A percentile compares a stretch with the other conserved stretches of the same genome.
These are phyloP conservation scores for Penicillium pulvis DNA, from an alignment of 495 filamentous ascomycete genomes.

Conservation along the genomic window DNA sequence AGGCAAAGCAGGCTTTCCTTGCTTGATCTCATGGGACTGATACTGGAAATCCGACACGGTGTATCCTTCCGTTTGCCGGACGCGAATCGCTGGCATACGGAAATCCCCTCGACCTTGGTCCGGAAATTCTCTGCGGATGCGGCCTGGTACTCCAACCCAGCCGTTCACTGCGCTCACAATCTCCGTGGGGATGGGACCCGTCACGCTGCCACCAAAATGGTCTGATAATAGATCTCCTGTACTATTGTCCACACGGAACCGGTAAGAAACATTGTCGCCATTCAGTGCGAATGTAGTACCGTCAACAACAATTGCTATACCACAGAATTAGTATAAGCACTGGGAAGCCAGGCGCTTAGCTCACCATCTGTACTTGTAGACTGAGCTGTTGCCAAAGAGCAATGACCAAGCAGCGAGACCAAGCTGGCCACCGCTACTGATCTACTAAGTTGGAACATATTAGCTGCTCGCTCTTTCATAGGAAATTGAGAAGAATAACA, in stretches of 20 bases:
- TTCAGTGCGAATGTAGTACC: conserved; percentile 52
- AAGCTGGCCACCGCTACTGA: not conserved
- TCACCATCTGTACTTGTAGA: conserved; percentile 3
- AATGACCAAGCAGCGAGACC: not conserved
- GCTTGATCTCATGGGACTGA: conserved; percentile 41
- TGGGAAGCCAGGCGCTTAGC: not conserved
- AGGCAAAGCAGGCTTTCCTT: conserved; percentile 48
- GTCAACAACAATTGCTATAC: conserved; percentile 42
- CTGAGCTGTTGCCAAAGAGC: not conserved
- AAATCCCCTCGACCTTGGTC: conserved; percentile 58
- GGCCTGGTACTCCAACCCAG: conserved; percentile 47
- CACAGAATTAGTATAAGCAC: not conserved
- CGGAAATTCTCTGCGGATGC: conserved; percentile 55
- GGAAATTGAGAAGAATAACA: not conserved
- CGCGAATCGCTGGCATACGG: conserved; percentile 53
- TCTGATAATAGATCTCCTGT: conserved; percentile 53
- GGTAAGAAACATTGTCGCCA: conserved; percentile 52
- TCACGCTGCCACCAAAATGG: conserved; percentile 48
- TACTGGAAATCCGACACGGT: conserved; percentile 54
- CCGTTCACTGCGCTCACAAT: conserved; percentile 41
- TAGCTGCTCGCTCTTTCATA: not conserved
- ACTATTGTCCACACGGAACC: conserved; percentile 54
- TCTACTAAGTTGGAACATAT: not conserved
- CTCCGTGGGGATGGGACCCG: conserved; percentile 43
- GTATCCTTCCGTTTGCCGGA: conserved; percentile 51